phyloP scores from a whole-genome alignment of 1,284 basidiomycete species.

The Microbotryum saponariae region DNA sequence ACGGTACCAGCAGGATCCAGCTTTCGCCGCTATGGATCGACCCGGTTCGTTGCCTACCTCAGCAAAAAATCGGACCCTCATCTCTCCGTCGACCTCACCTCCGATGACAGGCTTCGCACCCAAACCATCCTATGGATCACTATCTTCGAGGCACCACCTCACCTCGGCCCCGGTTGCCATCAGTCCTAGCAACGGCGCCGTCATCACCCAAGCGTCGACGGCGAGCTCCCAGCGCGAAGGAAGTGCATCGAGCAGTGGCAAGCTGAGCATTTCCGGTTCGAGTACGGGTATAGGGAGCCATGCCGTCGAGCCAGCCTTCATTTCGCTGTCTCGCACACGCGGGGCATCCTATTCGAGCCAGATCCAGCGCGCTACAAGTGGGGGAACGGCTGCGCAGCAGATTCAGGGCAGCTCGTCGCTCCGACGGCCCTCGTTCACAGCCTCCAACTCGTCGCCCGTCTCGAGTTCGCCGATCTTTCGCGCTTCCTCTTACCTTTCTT shows the following conservation, averaged over 20 bases:
- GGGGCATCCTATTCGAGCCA: conserved; percentile 5
- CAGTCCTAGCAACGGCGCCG: neutral
- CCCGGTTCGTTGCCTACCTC: conserved; percentile 24
- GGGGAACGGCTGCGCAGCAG: neutral
- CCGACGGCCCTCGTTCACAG: conserved; percentile 3
- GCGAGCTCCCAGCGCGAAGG: neutral
- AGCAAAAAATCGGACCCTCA: neutral
- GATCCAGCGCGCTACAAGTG: conserved; percentile 10
- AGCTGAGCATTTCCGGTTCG: neutral
- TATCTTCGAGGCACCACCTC: conserved; percentile 26
- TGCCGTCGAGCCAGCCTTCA: conserved; percentile 29
- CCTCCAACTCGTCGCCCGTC: conserved; percentile 1
- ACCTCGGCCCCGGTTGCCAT: conserved; percentile 1
- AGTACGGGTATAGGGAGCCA: neutral
- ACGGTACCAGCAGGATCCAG: conserved; percentile 9
- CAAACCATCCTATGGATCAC: conserved; percentile 18
- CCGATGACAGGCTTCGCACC: conserved; percentile 4
- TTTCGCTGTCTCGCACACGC: conserved; percentile 22
- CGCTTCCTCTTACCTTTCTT: conserved; percentile 19
- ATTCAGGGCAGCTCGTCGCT: neutral
- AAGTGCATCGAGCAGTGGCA: conserved; percentile 2
- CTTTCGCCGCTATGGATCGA: neutral
- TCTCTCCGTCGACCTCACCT: neutral
- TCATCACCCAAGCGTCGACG: neutral
- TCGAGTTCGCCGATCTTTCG: conserved; percentile 24